phyloP scores from a whole-genome alignment of 2,329 filamentous ascomycete species.

The Scolecobasidium constrictum region DNA sequence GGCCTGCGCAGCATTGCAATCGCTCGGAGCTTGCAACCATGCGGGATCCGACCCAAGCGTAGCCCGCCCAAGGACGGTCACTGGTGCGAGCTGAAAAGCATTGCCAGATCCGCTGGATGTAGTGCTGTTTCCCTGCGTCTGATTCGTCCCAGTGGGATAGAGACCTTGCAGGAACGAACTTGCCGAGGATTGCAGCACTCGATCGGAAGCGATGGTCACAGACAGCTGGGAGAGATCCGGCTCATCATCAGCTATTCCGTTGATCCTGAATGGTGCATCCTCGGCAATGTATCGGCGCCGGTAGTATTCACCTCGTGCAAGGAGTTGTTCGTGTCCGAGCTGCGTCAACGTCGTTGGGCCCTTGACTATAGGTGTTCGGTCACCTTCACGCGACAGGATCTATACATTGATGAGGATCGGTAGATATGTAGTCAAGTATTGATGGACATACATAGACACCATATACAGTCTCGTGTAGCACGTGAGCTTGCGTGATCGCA shows the following conservation, averaged over 20 bases:
- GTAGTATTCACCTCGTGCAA: conserved; percentile 62
- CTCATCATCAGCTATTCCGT: conserved; percentile 52
- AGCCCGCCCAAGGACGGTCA: too few relatives aligned
- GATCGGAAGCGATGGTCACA: conserved; percentile 61
- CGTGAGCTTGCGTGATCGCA: too few relatives aligned
- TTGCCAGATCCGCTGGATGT: too few relatives aligned
- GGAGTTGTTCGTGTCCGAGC: conserved; percentile 67
- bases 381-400: conserved; percentile 83
- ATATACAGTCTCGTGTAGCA: too few relatives aligned
- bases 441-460: too few relatives aligned
- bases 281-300: conserved; percentile 61
- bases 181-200: conserved; percentile 70
- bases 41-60: too few relatives aligned
- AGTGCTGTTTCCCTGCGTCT: too few relatives aligned
- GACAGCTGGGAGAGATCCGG: conserved; percentile 61
- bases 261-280: conserved; percentile 49
- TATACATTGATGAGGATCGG: too few relatives aligned
- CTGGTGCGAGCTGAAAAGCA: too few relatives aligned
- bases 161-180: conserved; percentile 73
- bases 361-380: conserved; percentile 69
- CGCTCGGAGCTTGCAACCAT: too few relatives aligned
- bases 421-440: too few relatives aligned
- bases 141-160: conserved; percentile 67
- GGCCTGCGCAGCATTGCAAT: too few relatives aligned
- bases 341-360: conserved; percentile 63